phyloP scores from a whole-genome alignment of 331 rosid genomes.

The Erythrophleum ivorense region DNA sequence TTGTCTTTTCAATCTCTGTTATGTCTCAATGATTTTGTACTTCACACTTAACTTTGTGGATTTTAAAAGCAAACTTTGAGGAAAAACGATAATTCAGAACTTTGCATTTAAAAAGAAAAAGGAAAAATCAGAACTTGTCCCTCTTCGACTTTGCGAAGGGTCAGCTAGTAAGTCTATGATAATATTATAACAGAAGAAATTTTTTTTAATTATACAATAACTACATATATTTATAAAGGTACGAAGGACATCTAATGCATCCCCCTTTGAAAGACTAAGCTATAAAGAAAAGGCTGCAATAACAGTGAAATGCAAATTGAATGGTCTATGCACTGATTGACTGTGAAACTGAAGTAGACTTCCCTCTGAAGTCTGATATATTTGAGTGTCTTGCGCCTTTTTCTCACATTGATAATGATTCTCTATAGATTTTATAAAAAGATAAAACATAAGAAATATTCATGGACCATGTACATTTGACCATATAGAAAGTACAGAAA shows the following conservation, averaged over 20 bases:
- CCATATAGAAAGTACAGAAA: no score
- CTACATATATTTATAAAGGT: neutral
- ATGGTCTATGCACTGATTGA: conserved; percentile 11
- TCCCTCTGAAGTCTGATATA: neutral
- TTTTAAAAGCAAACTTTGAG: neutral
- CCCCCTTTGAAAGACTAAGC: neutral
- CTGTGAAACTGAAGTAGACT: conserved; percentile 11
- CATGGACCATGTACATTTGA: no score
- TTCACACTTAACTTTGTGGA: neutral
- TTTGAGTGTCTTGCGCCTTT: neutral
- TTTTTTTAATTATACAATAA: no score
- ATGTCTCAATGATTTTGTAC: conserved; percentile 1
- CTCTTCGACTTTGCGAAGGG: no score
- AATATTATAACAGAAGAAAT: no score
- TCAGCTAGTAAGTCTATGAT: no score
- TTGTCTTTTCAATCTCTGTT: no score
- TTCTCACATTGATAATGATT: neutral
- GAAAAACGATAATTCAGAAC: conserved; percentile 21
- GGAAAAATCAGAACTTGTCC: no score
- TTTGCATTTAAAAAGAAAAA: no score
- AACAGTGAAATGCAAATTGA: conserved; percentile 17
- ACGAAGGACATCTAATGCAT: neutral
- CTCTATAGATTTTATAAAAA: no score
- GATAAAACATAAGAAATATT: no score
- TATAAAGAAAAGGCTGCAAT: neutral